Percentiles rank a stretch among this genome's conserved stretches.
Conservation (phyloP, 192 early-diverging fungal species). For the Cetraspora pellucida region DNA sequence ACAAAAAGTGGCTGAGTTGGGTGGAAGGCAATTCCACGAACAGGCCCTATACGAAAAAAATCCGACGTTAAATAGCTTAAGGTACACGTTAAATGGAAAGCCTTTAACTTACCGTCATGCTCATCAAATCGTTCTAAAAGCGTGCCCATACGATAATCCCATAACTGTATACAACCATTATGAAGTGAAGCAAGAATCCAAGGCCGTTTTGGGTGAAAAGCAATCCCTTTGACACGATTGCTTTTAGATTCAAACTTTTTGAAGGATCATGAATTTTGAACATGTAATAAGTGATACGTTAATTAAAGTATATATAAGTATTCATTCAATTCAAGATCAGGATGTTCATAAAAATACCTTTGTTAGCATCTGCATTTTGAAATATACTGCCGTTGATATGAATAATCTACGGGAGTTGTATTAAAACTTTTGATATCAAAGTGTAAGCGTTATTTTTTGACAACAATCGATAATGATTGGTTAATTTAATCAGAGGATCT, state of each 20-base stretch:
- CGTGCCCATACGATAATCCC: conserved; percentile 99
- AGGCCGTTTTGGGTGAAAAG: conserved; percentile 96
- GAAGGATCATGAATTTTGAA: not conserved
- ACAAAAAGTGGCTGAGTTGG: conserved; percentile 96
- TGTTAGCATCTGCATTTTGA: conserved; percentile 78
- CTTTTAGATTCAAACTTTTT: conserved; percentile 97
- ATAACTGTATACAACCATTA: conserved; percentile 97
- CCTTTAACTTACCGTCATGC: conserved; percentile 83
- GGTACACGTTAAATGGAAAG: not conserved
- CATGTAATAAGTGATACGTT: not conserved
- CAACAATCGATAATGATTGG: too few species aligned
- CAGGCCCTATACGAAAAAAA: conserved; percentile 71
- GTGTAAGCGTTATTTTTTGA: too few species aligned
- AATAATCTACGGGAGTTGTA: too few species aligned
- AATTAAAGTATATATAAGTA: not conserved
- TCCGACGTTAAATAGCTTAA: not conserved
- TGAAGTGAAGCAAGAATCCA: conserved; percentile 98
- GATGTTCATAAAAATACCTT: conserved; percentile 52
- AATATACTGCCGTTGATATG: not conserved
- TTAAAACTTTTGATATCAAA: too few species aligned
- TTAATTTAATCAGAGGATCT: too few species aligned
- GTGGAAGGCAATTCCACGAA: conserved; percentile 96
- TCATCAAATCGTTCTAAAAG: conserved; percentile 98
- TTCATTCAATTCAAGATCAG: not conserved
- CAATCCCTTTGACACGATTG: conserved; percentile 95